Evolutionary conservation across 495 filamentous ascomycete genomes (phyloP).

Genomic region (Neurospora sp.): DNA sequence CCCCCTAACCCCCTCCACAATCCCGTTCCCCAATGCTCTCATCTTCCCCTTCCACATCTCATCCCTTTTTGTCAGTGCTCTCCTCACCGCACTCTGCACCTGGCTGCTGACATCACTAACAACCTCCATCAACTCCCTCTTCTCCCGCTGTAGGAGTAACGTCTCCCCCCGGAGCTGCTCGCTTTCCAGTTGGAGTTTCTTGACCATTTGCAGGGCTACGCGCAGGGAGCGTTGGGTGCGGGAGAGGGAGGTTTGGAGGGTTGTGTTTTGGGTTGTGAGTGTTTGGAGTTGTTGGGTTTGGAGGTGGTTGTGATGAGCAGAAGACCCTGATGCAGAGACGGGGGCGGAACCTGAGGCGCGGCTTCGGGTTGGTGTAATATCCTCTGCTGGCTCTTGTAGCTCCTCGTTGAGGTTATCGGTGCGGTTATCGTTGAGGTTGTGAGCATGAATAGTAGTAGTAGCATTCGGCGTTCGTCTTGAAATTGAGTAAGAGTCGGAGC

Average conservation of each 20-base stretch:
- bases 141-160: neutral
- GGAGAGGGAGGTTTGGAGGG: neutral
- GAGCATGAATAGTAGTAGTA: neutral
- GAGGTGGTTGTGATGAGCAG: too few relatives aligned
- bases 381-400: too few relatives aligned
- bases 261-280: neutral
- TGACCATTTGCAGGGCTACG: neutral
- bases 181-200: neutral
- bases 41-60: neutral
- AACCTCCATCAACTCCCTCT: neutral
- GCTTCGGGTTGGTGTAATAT: too few relatives aligned
- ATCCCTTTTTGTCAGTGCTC: neutral
- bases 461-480: neutral
- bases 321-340: too few relatives aligned
- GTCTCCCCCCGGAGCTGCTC: neutral
- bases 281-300: neutral
- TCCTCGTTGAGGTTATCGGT: neutral
- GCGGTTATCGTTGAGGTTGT: neutral
- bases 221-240: neutral
- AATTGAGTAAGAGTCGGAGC: too few relatives aligned
- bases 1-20: neutral
- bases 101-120: neutral
- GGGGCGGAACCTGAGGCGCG: too few relatives aligned
- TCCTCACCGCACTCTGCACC: too few relatives aligned
- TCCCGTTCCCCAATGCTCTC: neutral